phyloP scores from a whole-genome alignment of 106 monocot genomes.

The Platanthera zijinensis region DNA sequence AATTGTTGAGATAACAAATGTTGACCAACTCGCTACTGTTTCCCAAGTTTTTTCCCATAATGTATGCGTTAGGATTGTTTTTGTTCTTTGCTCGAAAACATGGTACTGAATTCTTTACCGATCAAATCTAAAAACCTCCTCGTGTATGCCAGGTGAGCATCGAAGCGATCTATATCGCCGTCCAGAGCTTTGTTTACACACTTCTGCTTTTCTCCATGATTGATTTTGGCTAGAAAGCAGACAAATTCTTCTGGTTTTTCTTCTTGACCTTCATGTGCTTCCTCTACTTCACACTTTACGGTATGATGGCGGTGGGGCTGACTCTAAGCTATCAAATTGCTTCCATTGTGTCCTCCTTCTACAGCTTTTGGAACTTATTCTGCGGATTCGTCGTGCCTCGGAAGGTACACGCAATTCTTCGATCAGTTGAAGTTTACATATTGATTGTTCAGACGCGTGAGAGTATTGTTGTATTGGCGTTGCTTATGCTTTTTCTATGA shows the following conservation, averaged over 20 bases:
- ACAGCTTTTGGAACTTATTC: slow-evolving; percentile 77
- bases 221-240: slow-evolving; percentile 53
- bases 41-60: no score
- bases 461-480: no score
- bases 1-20: no score
- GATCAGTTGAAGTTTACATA: neutral
- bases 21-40: no score
- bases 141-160: slow-evolving; percentile 44
- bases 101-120: no score
- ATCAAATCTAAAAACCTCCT: neutral
- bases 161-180: slow-evolving; percentile 51
- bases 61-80: no score
- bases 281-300: slow-evolving; percentile 55
- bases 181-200: slow-evolving; percentile 45
- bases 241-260: slow-evolving; percentile 73
- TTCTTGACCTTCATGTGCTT: slow-evolving; percentile 65
- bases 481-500: no score
- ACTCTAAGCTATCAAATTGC: slow-evolving; percentile 56
- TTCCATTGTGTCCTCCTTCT: slow-evolving; percentile 35
- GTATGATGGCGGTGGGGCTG: slow-evolving; percentile 72
- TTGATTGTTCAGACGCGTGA: neutral
- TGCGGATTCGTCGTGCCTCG: slow-evolving; percentile 58
- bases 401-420: slow-evolving; percentile 32
- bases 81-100: no score
- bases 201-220: slow-evolving; percentile 72